Base-by-base conservation (phyloP, 495 filamentous ascomycete genomes). In the Glonium stellatum region DNA sequence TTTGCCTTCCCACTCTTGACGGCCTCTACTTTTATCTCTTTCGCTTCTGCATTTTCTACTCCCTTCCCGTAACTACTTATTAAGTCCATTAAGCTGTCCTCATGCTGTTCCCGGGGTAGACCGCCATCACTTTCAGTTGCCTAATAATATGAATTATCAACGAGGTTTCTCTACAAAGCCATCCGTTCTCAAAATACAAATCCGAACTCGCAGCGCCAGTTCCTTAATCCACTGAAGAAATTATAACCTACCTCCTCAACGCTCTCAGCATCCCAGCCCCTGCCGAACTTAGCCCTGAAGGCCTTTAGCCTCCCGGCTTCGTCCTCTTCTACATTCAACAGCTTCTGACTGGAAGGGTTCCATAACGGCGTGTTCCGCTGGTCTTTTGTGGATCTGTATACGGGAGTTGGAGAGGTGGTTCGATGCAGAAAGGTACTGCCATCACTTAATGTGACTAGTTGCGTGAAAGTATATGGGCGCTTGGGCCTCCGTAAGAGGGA, bases 401-500 rank as follows among this genome's bases (percentile, higher is more conserved):
- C 75, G 1, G 89, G 87, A 13, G 75, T 63, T 2, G 93, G 93
- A 9, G 86, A 90, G 12, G 92, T 95, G 8, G 95, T 96, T 68
- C 95, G 92, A 59, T 88, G 81, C 12, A 87, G 84, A 81, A 84
- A 97, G 57, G 90, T 87, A 68, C 80, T 84, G 57, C 93, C 93
- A 79, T 98, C 93, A n/a, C 85, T 86, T 63, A 96, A 86, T 57
- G 92, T 92, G 55, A 97, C 81, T 35, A 98, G 85, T 75, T 98
- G 93, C 21, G 93, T 96, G 82, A 96, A 96, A 65, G 86, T 89
- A 82, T 97, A 97, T 35, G 93, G 93, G 4, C 92, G 86, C 67
- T 88, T 85, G 15, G 89, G 89, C 3, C 95, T 91, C 36, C 80
- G 83, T 69, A 98, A 82, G 60, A 96, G 87, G n/a, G 87, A 88